Base-by-base conservation (phyloP, 2,329 filamentous ascomycete genomes). In the Cladosporium halotolerans region DNA sequence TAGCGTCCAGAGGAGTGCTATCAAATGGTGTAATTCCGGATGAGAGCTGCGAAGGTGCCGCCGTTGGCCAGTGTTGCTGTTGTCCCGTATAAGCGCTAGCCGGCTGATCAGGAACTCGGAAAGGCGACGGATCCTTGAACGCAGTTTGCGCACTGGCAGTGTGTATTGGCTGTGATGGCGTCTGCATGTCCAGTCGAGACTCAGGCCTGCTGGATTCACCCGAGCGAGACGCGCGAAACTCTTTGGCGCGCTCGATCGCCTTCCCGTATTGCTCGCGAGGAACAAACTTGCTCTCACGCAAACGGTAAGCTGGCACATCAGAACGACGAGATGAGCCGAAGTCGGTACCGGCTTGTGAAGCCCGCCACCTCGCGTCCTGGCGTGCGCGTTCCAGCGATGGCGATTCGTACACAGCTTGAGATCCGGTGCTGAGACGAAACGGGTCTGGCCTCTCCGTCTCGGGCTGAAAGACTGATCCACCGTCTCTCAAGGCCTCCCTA, bases 251-350 rank as follows among this genome's bases (percentile, higher is more conserved):
- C 39, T 68, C 64, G n/a, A 66, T 61, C 3, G 67, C 66, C n/a
- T 59, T 56, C 3, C 58, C 61, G 46, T 70, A 70, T 6, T 68
- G 59, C 50, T 69, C 66, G 9, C 66, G 60, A 5, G 68, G 64
- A 9, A 70, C 66, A 41, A 70, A 70, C 38, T 59, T 64, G 60
- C 66, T 68, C 50, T 70, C 66, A 10, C 68, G 60, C 11, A 66
- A 52, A 16, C 67, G 57, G 53, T 70, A 70, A 16, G 67, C 68
- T 16, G 68, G 68, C 1, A 69, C 60, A 16, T 65, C 60, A 13
- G 40, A 46, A 45, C 55, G 33, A 52, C 48, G 46, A 31, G 43
- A 45, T 28, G 40, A 36, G 9, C 48, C 48, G 28, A 51, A 51
- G 18, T 45, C 36, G 10, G 36, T 46, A 10, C 28, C 44, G 6